These are phyloP conservation scores for Wickerhamomyces sp. DNA, from an alignment of 1,139 yeast genomes.

Conservation along the genomic window DNA sequence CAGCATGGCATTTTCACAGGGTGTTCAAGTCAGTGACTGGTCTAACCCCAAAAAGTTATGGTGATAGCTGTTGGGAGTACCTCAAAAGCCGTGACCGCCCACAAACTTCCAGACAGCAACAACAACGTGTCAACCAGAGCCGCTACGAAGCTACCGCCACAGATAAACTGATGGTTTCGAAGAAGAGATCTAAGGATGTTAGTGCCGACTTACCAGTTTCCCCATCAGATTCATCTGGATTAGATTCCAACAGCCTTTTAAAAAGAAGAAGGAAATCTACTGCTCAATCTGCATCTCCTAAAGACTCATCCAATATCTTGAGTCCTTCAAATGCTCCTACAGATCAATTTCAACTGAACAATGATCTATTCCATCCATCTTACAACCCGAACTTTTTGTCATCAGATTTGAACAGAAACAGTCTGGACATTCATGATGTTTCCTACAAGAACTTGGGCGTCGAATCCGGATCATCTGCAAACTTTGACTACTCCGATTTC, in stretches of 20 bases:
- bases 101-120: constrained; percentile 10
- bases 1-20: constrained; percentile 94
- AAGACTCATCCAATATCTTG: not conserved
- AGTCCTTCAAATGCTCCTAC: not conserved
- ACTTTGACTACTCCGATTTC: constrained; percentile 10
- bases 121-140: constrained; percentile 3
- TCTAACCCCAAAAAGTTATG: constrained; percentile 82
- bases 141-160: constrained; percentile 18
- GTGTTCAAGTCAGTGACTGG: constrained; percentile 84
- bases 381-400: constrained; percentile 4
- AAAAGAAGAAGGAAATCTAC: constrained; percentile 6
- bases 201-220: constrained; percentile 1
- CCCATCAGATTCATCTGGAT: constrained; percentile 1
- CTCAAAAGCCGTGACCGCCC: constrained; percentile 35
- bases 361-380: not conserved
- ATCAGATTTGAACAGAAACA: constrained; percentile 13
- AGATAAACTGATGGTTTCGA: not conserved
- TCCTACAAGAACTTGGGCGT: constrained; percentile 22
- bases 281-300: constrained; percentile 6
- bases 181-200: not conserved
- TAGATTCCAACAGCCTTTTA: constrained; percentile 1
- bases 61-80: constrained; percentile 79
- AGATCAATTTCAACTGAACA: not conserved
- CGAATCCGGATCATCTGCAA: constrained; percentile 14
- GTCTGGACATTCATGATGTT: constrained; percentile 17